A percentile compares a stretch with the other conserved stretches of the same genome.
These are phyloP conservation scores for Trichoderma virens DNA, from an alignment of 495 filamentous ascomycete genomes.

Conservation along the genomic window DNA sequence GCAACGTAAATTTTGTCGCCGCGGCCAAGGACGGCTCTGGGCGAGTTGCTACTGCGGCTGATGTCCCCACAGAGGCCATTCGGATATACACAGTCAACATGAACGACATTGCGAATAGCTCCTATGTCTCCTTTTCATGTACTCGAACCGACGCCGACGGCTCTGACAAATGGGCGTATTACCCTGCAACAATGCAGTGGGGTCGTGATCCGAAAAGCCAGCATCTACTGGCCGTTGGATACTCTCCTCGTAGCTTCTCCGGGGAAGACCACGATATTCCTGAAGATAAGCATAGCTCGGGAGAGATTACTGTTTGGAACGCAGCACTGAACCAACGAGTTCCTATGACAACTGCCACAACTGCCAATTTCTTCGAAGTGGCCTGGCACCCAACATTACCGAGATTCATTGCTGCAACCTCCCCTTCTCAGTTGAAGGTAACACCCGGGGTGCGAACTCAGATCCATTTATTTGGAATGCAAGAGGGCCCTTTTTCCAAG, in stretches of 20 bases:
- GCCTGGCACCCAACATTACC: slow-evolving; percentile 62
- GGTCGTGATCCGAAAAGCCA: slow-evolving; percentile 43
- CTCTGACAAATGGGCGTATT: slow-evolving; percentile 49
- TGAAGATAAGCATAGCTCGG: slow-evolving; percentile 41
- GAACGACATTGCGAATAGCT: slow-evolving; percentile 23
- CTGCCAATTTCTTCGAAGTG: slow-evolving; percentile 72
- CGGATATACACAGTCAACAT: slow-evolving; percentile 39
- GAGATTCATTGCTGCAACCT: slow-evolving; percentile 55
- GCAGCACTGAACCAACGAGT: slow-evolving; percentile 40
- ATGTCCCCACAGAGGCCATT: slow-evolving; percentile 38
- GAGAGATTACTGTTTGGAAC: slow-evolving; percentile 71
- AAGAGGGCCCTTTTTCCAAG: too few relatives aligned
- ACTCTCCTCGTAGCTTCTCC: slow-evolving; percentile 51
- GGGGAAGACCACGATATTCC: slow-evolving; percentile 47
- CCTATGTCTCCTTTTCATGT: slow-evolving; percentile 35
- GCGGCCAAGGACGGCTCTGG: slow-evolving; percentile 39
- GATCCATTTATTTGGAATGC: slow-evolving; percentile 37
- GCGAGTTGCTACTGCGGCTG: slow-evolving; percentile 45
- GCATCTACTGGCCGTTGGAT: slow-evolving; percentile 66
- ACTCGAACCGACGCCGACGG: slow-evolving; percentile 37
- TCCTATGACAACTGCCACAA: slow-evolving; percentile 40
- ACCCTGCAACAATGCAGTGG: slow-evolving; percentile 70
- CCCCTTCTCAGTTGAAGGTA: slow-evolving; percentile 37
- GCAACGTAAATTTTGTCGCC: slow-evolving; percentile 64
- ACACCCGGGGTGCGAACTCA: slow-evolving; percentile 38